A percentile compares a stretch with the other conserved stretches of the same genome.
Evolutionary conservation across 2,329 filamentous ascomycete species (phyloP).

Genomic region (Gaeumannomyces sp.): DNA sequence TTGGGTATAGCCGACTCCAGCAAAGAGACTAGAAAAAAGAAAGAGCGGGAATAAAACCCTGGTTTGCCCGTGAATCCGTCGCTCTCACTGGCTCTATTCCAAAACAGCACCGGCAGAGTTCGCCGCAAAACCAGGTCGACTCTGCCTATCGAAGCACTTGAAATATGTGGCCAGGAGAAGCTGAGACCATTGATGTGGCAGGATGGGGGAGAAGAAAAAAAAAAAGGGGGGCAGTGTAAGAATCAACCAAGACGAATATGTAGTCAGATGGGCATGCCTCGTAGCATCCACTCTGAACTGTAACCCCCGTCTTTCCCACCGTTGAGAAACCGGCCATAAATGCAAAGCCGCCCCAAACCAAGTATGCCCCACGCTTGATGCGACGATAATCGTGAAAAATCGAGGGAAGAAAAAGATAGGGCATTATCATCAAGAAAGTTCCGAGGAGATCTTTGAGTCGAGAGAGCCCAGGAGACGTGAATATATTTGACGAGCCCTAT

Average conservation of each 20-base stretch:
- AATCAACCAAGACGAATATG: constrained; percentile 10
- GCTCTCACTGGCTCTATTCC: background rate
- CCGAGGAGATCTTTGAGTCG: background rate
- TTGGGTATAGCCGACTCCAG: constrained; percentile 5
- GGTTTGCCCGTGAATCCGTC: background rate
- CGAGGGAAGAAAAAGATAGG: background rate
- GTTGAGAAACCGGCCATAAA: constrained; percentile 1
- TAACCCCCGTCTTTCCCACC: constrained; percentile 1
- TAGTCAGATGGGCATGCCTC: background rate
- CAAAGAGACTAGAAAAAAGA: background rate
- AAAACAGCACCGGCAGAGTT: background rate
- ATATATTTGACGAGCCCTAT: background rate
- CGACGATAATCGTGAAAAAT: constrained; percentile 1
- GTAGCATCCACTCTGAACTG: background rate
- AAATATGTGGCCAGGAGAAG: background rate
- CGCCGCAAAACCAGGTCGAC: background rate
- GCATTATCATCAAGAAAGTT: constrained; percentile 5
- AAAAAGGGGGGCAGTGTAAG: constrained; percentile 10
- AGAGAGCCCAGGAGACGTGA: background rate
- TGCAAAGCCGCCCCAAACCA: constrained; percentile 8
- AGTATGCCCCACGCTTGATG: constrained; percentile 10
- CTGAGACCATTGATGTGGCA: constrained; percentile 3
- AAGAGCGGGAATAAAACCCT: background rate
- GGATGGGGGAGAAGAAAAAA: constrained; percentile 4
- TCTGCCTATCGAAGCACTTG: background rate